phyloP scores from a whole-genome alignment of 768 basidiomycete species.

The Tulasnella sp. region DNA sequence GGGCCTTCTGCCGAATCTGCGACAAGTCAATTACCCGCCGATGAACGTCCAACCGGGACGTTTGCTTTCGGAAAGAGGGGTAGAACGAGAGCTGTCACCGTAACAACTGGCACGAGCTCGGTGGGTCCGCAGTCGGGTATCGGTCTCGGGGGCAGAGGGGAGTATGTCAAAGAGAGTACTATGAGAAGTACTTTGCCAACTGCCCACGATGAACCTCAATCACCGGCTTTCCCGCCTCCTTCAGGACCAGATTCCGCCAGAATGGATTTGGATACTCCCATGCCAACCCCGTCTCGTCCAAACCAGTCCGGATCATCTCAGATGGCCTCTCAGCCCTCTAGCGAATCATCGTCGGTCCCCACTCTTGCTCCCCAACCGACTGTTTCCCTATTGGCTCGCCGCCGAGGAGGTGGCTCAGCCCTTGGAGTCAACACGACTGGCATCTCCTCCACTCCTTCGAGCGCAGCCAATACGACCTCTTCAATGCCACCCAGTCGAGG shows the following conservation, averaged over 20 bases:
- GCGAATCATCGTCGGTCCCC: neutral
- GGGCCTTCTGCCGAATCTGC: neutral
- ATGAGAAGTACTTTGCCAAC: neutral
- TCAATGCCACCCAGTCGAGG: neutral
- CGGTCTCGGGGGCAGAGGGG: neutral
- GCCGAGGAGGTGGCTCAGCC: neutral
- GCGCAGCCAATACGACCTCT: neutral
- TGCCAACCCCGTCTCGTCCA: neutral
- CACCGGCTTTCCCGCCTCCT: neutral
- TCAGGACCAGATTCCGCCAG: neutral
- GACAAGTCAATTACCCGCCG: neutral
- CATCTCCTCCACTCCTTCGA: neutral
- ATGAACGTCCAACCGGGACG: neutral
- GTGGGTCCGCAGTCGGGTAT: neutral
- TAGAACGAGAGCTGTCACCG: neutral
- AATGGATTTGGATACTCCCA: neutral
- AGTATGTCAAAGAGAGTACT: neutral
- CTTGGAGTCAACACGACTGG: slow-evolving; percentile 6
- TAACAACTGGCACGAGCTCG: neutral
- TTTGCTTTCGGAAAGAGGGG: neutral
- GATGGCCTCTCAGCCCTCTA: neutral
- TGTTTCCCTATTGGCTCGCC: neutral
- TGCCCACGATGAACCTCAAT: neutral
- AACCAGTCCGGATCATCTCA: neutral
- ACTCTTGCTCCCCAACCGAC: neutral